These are phyloP conservation scores for Pyrus pyrifolia DNA, from an alignment of 306 rosid species.

Conservation along the genomic window DNA sequence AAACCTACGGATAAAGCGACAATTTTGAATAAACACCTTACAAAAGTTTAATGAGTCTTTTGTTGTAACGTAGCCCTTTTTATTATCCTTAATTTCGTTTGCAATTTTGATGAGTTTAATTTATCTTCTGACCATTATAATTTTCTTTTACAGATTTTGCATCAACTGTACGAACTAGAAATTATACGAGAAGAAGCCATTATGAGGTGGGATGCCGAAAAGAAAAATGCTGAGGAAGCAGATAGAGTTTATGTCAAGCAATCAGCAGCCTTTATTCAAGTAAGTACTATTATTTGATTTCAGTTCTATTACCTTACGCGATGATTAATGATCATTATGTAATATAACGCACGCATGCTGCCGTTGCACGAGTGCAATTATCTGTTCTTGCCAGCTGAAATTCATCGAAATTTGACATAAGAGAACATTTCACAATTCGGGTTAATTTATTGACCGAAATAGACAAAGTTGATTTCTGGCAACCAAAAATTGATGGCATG, in stretches of 20 bases:
- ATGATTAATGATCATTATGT: neutral
- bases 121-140: neutral
- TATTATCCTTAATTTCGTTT: neutral
- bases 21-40: neutral
- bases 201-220: conserved; percentile 89
- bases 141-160: conserved; percentile 49
- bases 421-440: neutral
- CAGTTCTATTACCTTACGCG: neutral
- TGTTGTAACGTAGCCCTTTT: neutral
- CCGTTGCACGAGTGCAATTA: neutral
- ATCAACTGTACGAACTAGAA: conserved; percentile 60
- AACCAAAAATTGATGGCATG: neutral
- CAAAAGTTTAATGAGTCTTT: neutral
- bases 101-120: neutral
- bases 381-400: neutral
- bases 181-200: conserved; percentile 78
- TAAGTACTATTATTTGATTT: conserved; percentile 20
- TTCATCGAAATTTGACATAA: neutral
- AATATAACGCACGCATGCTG: neutral
- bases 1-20: neutral
- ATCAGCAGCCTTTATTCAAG: conserved; percentile 66
- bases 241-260: conserved; percentile 76
- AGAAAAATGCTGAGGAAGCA: conserved; percentile 64
- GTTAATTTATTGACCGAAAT: neutral
- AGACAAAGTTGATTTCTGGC: neutral